A percentile compares a stretch with the other conserved stretches of the same genome.
Evolutionary conservation across 176 grass and related monocot species (phyloP).

Genomic region (Juncus inflexus): DNA sequence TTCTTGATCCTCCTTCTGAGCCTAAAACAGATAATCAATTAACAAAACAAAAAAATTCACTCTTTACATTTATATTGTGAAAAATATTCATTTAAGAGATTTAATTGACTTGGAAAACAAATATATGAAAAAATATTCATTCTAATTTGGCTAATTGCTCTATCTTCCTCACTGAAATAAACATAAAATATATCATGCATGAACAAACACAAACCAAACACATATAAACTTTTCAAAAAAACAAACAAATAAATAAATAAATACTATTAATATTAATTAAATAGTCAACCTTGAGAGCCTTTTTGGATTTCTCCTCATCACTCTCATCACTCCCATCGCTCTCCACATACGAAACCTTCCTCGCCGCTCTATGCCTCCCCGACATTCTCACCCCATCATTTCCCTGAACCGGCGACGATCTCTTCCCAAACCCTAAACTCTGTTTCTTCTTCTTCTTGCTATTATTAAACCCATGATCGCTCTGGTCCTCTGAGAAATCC

Average conservation of each 20-base stretch:
- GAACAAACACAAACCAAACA: too few species aligned
- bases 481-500: slow-evolving; percentile 81
- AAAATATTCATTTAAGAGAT: too few species aligned
- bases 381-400: slow-evolving; percentile 72
- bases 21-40: slow-evolving; percentile 6
- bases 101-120: too few species aligned
- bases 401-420: slow-evolving; percentile 25
- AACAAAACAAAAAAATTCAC: background rate
- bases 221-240: too few species aligned
- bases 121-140: background rate
- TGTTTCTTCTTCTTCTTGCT: slow-evolving; percentile 48
- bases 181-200: slow-evolving; percentile 4
- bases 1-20: slow-evolving; percentile 71
- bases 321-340: slow-evolving; percentile 89
- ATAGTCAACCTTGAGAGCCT: slow-evolving; percentile 66
- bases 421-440: slow-evolving; percentile 41
- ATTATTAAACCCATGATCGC: slow-evolving; percentile 52
- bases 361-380: slow-evolving; percentile 63
- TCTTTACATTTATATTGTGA: background rate
- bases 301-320: slow-evolving; percentile 62
- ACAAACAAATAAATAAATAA: slow-evolving; percentile 1
- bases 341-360: slow-evolving; percentile 96
- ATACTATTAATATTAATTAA: background rate
- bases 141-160: too few species aligned
- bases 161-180: background rate